A percentile compares a stretch with the other conserved stretches of the same genome.
These are phyloP conservation scores for Fusarium camptoceras DNA, from an alignment of 2,329 filamentous ascomycete species.

Conservation along the genomic window DNA sequence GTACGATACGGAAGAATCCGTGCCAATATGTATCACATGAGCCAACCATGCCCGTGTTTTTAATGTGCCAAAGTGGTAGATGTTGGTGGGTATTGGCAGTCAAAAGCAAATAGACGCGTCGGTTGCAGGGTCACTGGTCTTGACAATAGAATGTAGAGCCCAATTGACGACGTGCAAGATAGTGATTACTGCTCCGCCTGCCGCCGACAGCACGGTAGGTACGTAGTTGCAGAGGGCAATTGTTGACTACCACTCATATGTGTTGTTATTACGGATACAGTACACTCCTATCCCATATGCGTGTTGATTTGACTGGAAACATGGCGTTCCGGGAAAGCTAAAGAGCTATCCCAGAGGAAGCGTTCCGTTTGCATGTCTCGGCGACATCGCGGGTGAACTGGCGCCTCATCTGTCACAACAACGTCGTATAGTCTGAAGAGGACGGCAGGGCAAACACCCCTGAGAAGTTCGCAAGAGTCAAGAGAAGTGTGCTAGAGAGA, in stretches of 20 bases:
- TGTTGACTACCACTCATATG: neutral
- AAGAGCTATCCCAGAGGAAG: conserved; percentile 7
- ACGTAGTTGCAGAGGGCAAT: conserved; percentile 28
- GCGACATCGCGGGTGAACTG: conserved; percentile 43
- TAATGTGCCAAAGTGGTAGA: neutral
- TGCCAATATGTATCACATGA: conserved; percentile 4
- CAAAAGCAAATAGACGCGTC: neutral
- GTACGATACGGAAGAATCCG: neutral
- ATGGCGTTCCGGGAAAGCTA: conserved; percentile 28
- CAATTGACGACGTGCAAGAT: neutral
- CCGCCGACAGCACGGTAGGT: conserved; percentile 1
- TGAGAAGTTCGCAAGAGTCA: conserved; percentile 27
- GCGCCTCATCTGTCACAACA: conserved; percentile 25
- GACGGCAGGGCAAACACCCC: conserved; percentile 2
- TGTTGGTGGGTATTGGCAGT: neutral
- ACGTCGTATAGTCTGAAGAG: conserved; percentile 30
- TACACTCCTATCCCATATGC: neutral
- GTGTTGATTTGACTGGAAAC: conserved; percentile 7
- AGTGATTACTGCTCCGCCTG: conserved; percentile 4
- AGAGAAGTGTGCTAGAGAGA: conserved; percentile 10
- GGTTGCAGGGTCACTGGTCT: conserved; percentile 1
- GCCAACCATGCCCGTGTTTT: neutral
- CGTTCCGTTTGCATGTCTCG: conserved; percentile 45
- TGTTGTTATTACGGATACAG: neutral
- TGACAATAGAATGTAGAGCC: conserved; percentile 12